Evolutionary conservation across 768 basidiomycete genomes (phyloP), one percentile per base, ranked within the genome.

Genomic region (Calocybe gangraenosa): DNA sequence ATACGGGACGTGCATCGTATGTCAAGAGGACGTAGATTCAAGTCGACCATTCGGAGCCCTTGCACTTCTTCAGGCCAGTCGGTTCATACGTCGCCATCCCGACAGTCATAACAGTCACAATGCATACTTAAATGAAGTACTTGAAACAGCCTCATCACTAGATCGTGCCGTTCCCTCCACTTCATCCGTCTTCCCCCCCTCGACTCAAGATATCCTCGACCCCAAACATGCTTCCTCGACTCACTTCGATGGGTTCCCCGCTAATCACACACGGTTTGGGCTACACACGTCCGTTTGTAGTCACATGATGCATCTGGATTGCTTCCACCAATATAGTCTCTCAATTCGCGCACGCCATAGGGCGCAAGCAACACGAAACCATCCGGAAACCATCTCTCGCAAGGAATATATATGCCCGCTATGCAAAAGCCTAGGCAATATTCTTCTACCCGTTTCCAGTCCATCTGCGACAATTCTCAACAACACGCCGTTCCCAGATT

Each of bases 331-430:
- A 2, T 98, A 97, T 63, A 92, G 80, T 52, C 61, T 76, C 2
- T 94, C 93, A 14, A 84, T 97, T 42, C 78, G 90, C 36, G 84
- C 87, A 50, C 85, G 94, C 10, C 92, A 95, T 59, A 78, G 87
- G 7, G 74, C 85, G 0, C 95, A 98, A 55, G 82, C 88, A 4
- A 92, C 92, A 5, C 72, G 96, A 31, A 92, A 93, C 52, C 95
- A 96, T 58, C 94, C 96, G 0, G 95, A 98, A 61, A 87, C 82
- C 56, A 91, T 93, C n/a, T 81, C 87, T 13, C 78, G 96, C 32
- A 87, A 87, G 54, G 96, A 99, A 58, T 98, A 85, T 66, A 88
- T 97, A 37, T 99, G 96, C 55, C 96, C 96, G 1, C 69, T 99
- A 3, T 99, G 96, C 72, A 98, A 98, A 67, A 92, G 90, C 55